Percentiles rank a stretch among this genome's conserved stretches.
phyloP scores from a whole-genome alignment of 2,329 filamentous ascomycete genomes.

The Monosporascus sp. region DNA sequence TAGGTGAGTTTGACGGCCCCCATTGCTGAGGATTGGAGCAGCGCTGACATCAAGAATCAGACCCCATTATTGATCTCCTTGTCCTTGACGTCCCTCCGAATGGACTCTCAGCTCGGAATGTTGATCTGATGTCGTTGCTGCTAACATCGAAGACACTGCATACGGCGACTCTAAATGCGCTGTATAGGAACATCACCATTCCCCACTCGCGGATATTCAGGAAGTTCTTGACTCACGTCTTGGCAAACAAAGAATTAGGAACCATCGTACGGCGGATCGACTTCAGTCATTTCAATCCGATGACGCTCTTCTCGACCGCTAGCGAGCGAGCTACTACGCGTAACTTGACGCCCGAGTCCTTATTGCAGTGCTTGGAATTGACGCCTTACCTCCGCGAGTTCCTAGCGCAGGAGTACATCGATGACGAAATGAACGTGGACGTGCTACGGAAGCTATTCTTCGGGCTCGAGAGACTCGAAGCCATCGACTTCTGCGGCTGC shows the following conservation, averaged over 20 bases:
- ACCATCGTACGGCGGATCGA: constrained; percentile 73
- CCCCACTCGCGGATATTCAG: constrained; percentile 79
- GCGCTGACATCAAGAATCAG: constrained; percentile 33
- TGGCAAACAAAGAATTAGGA: constrained; percentile 61
- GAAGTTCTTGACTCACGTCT: constrained; percentile 69
- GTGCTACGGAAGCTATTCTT: constrained; percentile 68
- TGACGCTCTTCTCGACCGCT: constrained; percentile 68
- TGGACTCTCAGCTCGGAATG: constrained; percentile 68
- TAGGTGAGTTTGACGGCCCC: constrained; percentile 48
- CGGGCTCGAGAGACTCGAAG: constrained; percentile 57
- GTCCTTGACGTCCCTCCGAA: constrained; percentile 70
- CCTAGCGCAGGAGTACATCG: constrained; percentile 73
- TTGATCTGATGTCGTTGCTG: constrained; percentile 70
- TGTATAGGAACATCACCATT: constrained; percentile 76
- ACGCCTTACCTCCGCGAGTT: constrained; percentile 73
- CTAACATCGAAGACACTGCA: constrained; percentile 72
- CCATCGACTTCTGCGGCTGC: constrained; percentile 73
- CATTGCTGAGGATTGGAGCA: constrained; percentile 2
- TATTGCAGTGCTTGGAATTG: constrained; percentile 65
- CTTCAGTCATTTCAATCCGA: constrained; percentile 81
- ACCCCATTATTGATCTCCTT: constrained; percentile 68
- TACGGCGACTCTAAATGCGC: constrained; percentile 64
- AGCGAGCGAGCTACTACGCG: constrained; percentile 69
- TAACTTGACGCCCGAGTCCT: constrained; percentile 69
- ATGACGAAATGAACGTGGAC: constrained; percentile 64